phyloP scores from a whole-genome alignment of 177 flowering plant species.

The Vitis hybrid region DNA sequence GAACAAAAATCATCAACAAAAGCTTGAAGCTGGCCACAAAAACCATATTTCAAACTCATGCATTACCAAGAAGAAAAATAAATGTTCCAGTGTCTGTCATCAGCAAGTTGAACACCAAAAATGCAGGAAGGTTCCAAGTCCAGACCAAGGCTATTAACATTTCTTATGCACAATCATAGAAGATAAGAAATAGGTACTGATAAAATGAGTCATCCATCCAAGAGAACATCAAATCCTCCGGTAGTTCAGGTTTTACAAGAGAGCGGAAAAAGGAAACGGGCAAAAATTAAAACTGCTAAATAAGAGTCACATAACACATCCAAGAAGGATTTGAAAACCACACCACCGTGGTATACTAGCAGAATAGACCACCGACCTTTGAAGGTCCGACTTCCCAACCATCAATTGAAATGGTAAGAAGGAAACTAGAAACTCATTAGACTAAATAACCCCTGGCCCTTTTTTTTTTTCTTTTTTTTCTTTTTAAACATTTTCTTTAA shows the following conservation, averaged over 20 bases:
- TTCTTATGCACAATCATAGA: neutral
- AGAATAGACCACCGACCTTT: neutral
- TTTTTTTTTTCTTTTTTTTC: neutral
- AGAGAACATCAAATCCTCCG: conserved; percentile 3
- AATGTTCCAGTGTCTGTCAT: too few species aligned
- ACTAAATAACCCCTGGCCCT: conserved; percentile 5
- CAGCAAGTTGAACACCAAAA: too few species aligned
- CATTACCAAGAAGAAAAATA: too few species aligned
- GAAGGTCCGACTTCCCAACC: neutral
- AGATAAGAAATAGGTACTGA: neutral
- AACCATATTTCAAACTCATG: too few species aligned
- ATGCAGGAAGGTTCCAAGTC: too few species aligned
- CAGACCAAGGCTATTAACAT: neutral
- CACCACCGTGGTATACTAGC: neutral
- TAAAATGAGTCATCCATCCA: conserved; percentile 5
- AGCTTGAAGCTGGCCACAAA: too few species aligned
- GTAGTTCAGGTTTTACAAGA: neutral
- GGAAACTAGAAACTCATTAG: conserved; percentile 10
- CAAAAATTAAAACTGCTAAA: neutral
- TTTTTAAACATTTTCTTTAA: neutral
- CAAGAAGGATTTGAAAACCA: too few species aligned
- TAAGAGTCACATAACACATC: neutral
- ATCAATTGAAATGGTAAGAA: conserved; percentile 3
- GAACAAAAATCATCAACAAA: too few species aligned
- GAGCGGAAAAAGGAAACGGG: conserved; percentile 3